phyloP scores from a whole-genome alignment of 768 basidiomycete species.

The Rossbeevera mucosa region DNA sequence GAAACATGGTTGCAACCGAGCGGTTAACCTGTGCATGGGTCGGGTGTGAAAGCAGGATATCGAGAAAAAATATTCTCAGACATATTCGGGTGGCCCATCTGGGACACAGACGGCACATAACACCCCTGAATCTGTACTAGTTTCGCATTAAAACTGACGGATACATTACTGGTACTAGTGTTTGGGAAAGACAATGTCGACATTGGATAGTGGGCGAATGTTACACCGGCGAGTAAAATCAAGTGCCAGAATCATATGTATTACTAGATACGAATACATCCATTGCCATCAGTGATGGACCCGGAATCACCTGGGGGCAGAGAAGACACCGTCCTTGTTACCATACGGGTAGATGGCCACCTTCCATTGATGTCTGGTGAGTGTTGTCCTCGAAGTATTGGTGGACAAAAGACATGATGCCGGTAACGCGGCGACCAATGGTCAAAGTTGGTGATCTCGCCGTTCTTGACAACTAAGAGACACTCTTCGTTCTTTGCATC shows the following conservation, averaged over 20 bases:
- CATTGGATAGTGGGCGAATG: too few relatives aligned
- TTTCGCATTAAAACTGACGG: neutral
- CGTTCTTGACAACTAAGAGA: neutral
- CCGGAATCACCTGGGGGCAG: neutral
- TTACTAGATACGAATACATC: too few relatives aligned
- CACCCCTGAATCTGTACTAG: neutral
- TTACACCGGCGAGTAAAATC: too few relatives aligned
- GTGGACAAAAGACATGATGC: neutral
- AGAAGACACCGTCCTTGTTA: neutral
- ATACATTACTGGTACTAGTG: neutral
- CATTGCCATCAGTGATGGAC: neutral
- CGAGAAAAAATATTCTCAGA: neutral
- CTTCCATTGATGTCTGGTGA: neutral
- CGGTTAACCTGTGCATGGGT: neutral
- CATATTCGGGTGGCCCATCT: neutral
- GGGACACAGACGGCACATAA: neutral
- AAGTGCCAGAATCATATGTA: too few relatives aligned
- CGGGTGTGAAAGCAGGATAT: neutral
- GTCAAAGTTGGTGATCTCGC: neutral
- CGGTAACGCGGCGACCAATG: neutral
- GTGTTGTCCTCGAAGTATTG: neutral
- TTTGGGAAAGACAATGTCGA: too few relatives aligned
- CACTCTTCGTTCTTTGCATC: neutral
- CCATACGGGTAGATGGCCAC: neutral
- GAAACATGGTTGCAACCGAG: neutral